phyloP scores from a whole-genome alignment of 2,329 filamentous ascomycete species.

The Madurella fahalii region DNA sequence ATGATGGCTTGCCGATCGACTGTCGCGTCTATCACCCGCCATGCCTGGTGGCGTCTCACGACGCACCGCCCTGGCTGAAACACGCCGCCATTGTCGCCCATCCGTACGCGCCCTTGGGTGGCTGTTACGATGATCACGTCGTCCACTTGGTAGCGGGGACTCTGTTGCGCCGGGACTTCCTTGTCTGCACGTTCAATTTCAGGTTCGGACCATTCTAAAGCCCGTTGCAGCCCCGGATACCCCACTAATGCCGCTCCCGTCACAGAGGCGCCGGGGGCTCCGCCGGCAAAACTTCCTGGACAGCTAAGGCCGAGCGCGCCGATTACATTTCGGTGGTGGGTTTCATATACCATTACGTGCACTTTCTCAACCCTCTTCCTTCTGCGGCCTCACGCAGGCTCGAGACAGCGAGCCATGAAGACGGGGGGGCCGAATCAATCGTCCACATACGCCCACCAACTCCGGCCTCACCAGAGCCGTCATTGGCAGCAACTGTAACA shows the following conservation, averaged over 20 bases:
- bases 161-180: slow-evolving; percentile 64
- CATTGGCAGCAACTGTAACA: background rate
- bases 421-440: background rate
- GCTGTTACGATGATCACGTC: slow-evolving; percentile 76
- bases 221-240: background rate
- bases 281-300: slow-evolving; percentile 81
- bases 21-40: slow-evolving; percentile 77
- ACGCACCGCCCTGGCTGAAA: slow-evolving; percentile 40
- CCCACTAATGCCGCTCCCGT: slow-evolving; percentile 6
- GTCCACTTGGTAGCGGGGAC: slow-evolving; percentile 62
- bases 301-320: slow-evolving; percentile 69
- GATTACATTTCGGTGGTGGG: slow-evolving; percentile 83
- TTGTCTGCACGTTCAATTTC: slow-evolving; percentile 91
- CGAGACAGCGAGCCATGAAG: background rate
- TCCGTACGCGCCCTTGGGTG: slow-evolving; percentile 85
- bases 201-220: slow-evolving; percentile 46
- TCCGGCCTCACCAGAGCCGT: slow-evolving; percentile 1
- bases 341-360: slow-evolving; percentile 71
- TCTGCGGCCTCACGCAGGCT: background rate
- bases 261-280: slow-evolving; percentile 71
- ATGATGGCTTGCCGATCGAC: slow-evolving; percentile 71
- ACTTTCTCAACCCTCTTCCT: slow-evolving; percentile 48
- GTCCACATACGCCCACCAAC: slow-evolving; percentile 11
- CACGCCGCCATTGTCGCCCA: slow-evolving; percentile 71
- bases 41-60: slow-evolving; percentile 35